A percentile compares a stretch with the other conserved stretches of the same genome.
phyloP scores from a whole-genome alignment of 1,284 basidiomycete species.

The Volvariella surrecta region DNA sequence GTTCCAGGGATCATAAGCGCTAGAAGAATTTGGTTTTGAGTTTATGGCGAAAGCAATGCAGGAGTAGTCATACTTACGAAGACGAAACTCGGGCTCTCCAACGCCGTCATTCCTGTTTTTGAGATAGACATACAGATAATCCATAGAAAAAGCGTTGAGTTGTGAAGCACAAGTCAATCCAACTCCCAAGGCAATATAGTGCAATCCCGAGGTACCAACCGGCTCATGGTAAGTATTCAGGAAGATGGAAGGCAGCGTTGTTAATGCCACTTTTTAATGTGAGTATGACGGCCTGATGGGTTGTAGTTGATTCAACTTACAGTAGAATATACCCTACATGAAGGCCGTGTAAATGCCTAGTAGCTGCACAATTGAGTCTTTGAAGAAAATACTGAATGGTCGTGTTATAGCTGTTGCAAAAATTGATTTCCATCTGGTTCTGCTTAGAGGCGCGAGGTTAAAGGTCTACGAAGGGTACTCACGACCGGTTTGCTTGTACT shows the following conservation, averaged over 20 bases:
- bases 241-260: conserved; percentile 59
- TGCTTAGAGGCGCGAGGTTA: no score
- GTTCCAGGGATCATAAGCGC: conserved; percentile 51
- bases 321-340: conserved; percentile 40
- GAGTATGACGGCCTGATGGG: neutral
- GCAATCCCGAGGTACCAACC: conserved; percentile 48
- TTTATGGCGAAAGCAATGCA: conserved; percentile 4
- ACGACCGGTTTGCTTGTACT: conserved; percentile 30
- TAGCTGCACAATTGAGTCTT: conserved; percentile 33
- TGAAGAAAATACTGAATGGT: conserved; percentile 30
- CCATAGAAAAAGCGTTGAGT: conserved; percentile 47
- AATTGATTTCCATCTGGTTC: conserved; percentile 36
- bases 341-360: conserved; percentile 38
- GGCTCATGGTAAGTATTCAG: conserved; percentile 37
- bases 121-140: conserved; percentile 43
- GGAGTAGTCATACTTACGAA: conserved; percentile 26
- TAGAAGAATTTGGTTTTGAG: conserved; percentile 15
- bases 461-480: no score
- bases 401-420: conserved; percentile 29
- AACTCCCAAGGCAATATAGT: conserved; percentile 58
- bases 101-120: conserved; percentile 41
- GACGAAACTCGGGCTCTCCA: conserved; percentile 51
- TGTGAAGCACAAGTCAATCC: conserved; percentile 48
- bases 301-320: conserved; percentile 29
- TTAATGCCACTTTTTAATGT: conserved; percentile 38